Conservation (phyloP, 2,329 filamentous ascomycete species). For the Trichoderma afroharzianum region DNA sequence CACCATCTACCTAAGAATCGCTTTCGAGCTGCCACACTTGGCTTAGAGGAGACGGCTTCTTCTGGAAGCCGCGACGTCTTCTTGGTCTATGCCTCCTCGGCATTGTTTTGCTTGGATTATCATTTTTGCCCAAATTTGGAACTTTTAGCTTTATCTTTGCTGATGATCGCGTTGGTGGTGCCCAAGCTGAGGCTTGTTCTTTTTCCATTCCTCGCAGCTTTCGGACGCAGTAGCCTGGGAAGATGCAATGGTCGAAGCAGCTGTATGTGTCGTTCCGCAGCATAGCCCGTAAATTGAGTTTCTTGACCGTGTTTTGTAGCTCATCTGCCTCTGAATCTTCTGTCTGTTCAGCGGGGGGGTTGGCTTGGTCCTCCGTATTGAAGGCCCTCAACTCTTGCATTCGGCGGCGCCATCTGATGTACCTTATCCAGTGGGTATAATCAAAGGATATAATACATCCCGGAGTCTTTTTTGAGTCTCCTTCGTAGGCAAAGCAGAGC, state of each 20-base stretch:
- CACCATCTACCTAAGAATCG: not conserved
- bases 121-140: not conserved
- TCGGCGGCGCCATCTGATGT: slow-evolving; percentile 31
- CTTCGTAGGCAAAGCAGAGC: not conserved
- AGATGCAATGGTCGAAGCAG: not conserved
- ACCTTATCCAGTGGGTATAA: slow-evolving; percentile 26
- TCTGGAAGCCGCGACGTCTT: not conserved
- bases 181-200: not conserved
- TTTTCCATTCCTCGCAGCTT: not conserved
- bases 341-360: not conserved
- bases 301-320: not conserved
- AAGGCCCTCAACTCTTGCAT: not conserved
- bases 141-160: not conserved
- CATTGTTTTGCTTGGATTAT: not conserved
- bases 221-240: not conserved
- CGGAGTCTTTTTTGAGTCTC: not conserved
- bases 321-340: not conserved
- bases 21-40: not conserved
- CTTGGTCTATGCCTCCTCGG: not conserved
- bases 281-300: not conserved
- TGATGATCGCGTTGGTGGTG: not conserved
- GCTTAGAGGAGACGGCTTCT: not conserved
- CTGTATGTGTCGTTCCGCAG: not conserved
- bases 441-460: not conserved
- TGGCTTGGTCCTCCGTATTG: not conserved